These are phyloP conservation scores for Pholiota microspora DNA, from an alignment of 768 basidiomycete species.

Conservation along the genomic window DNA sequence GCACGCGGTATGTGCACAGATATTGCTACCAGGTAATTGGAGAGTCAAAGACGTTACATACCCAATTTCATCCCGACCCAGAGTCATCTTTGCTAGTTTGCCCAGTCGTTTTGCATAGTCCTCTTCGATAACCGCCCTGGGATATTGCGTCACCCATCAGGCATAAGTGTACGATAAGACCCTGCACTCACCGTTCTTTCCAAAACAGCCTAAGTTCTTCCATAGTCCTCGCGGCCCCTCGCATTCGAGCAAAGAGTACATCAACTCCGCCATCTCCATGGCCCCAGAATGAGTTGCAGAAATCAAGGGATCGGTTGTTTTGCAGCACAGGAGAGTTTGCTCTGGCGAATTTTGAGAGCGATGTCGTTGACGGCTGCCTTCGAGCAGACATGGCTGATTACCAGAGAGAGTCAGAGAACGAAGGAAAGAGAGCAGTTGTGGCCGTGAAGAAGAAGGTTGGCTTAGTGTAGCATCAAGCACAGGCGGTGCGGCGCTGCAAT, in stretches of 20 bases:
- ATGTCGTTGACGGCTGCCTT: slow-evolving; percentile 81
- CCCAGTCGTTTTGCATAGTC: slow-evolving; percentile 88
- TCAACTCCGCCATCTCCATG: slow-evolving; percentile 83
- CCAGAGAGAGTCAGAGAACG: slow-evolving; percentile 7
- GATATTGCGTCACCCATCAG: slow-evolving; percentile 6
- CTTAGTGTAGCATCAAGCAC: background rate
- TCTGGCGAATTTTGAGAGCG: slow-evolving; percentile 68
- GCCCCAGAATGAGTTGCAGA: slow-evolving; percentile 98
- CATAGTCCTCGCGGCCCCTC: slow-evolving; percentile 80
- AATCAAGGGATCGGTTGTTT: slow-evolving; percentile 63
- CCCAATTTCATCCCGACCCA: slow-evolving; percentile 95
- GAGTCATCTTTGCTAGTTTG: slow-evolving; percentile 69
- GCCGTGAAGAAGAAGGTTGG: background rate
- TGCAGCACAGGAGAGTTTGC: slow-evolving; percentile 46
- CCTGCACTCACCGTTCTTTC: slow-evolving; percentile 83
- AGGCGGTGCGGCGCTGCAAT: too few species aligned
- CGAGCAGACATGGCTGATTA: slow-evolving; percentile 59
- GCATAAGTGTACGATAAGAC: background rate
- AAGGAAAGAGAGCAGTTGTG: background rate
- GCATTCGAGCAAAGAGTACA: slow-evolving; percentile 86
- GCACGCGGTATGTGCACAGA: slow-evolving; percentile 3
- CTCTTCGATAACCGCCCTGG: slow-evolving; percentile 86
- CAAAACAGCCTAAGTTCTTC: slow-evolving; percentile 88
- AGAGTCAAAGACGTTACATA: slow-evolving; percentile 37
- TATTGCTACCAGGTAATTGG: background rate